These are phyloP conservation scores for Solanum habrochaites DNA, from an alignment of 257 asterid species.

Conservation along the genomic window DNA sequence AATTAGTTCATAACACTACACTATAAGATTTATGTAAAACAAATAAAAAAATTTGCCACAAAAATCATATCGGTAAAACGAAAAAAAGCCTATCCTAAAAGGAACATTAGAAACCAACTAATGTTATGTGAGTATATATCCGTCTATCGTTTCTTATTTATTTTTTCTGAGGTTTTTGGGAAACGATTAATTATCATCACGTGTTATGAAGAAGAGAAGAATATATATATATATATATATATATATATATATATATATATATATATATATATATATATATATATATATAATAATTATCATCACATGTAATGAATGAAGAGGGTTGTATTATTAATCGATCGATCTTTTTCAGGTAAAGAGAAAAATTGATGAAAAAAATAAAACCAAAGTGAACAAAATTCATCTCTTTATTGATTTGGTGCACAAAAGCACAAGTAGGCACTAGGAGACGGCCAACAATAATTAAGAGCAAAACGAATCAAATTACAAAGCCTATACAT, in stretches of 20 bases:
- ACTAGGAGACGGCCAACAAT: constrained; percentile 1
- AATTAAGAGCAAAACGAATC: constrained; percentile 16
- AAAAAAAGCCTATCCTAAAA: not conserved
- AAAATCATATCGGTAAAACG: not conserved
- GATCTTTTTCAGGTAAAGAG: no score
- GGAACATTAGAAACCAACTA: not conserved
- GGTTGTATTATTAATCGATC: not conserved
- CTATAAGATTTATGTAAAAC: no score
- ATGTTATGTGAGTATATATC: not conserved
- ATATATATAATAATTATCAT: not conserved
- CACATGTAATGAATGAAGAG: no score
- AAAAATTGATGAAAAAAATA: not conserved
- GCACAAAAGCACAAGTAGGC: not conserved
- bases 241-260: no score
- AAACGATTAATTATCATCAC: not conserved
- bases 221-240: no score
- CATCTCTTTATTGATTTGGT: not conserved
- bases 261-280: no score
- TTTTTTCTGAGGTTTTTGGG: not conserved
- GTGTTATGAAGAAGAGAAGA: not conserved
- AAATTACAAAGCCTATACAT: constrained; percentile 8
- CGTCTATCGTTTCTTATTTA: not conserved
- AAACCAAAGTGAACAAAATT: not conserved
- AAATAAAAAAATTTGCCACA: not conserved
- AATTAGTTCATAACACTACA: no score